A percentile compares a stretch with the other conserved stretches of the same genome.
Conservation (phyloP, 2,329 filamentous ascomycete genomes). For the Diaporthe longicolla region DNA sequence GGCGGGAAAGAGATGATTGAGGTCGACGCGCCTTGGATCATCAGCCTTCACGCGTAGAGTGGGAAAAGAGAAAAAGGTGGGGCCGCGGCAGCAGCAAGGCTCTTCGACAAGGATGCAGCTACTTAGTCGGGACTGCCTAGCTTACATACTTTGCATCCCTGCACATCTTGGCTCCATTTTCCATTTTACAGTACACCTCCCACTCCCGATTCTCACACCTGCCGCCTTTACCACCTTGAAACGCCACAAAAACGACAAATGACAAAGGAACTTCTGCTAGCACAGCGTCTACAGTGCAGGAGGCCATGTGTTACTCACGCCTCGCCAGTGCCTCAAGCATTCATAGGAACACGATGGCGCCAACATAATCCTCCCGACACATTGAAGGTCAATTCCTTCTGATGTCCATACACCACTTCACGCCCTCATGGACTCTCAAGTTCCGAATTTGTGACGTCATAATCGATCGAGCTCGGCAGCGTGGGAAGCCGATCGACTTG, state of each 20-base stretch:
- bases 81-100: slow-evolving; percentile 12
- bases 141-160: slow-evolving; percentile 1
- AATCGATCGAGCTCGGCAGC: slow-evolving; percentile 9
- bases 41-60: slow-evolving; percentile 27
- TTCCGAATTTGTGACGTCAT: not conserved
- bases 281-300: not conserved
- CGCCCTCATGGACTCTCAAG: too few species aligned
- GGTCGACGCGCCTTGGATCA: slow-evolving; percentile 15
- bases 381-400: too few species aligned
- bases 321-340: not conserved
- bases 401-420: too few species aligned
- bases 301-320: not conserved
- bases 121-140: not conserved
- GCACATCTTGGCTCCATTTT: not conserved
- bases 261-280: not conserved
- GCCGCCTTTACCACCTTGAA: not conserved
- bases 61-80: slow-evolving; percentile 30
- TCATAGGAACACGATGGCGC: not conserved
- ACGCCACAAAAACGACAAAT: not conserved
- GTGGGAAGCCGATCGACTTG: not conserved
- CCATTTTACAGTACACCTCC: not conserved
- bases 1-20: slow-evolving; percentile 20
- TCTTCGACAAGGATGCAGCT: slow-evolving; percentile 18
- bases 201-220: not conserved
- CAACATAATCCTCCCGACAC: not conserved